Conservation (phyloP, 2,329 filamentous ascomycete species). For the Neophaeococcomyces mojaviensis region DNA sequence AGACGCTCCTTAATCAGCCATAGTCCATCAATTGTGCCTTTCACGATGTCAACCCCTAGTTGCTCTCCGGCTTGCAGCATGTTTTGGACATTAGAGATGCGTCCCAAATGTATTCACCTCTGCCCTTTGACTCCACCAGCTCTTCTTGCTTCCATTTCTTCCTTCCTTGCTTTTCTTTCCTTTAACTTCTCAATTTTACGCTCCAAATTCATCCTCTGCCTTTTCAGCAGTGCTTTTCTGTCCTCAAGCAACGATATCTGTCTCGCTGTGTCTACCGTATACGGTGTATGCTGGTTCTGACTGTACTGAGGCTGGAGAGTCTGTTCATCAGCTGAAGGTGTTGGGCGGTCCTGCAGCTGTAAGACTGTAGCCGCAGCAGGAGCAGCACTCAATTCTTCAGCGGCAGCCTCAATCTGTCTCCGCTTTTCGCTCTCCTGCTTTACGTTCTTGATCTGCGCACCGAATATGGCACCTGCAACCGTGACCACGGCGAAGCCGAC, state of each 20-base stretch:
- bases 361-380: too few species aligned
- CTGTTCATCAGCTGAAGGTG: too few species aligned
- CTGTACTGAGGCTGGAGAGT: too few species aligned
- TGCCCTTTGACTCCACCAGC: background rate
- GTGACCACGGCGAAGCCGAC: background rate
- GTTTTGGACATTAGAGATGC: background rate
- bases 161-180: constrained; percentile 4
- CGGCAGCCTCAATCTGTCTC: constrained; percentile 2
- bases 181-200: constrained; percentile 5
- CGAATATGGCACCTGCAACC: constrained; percentile 1
- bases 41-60: background rate
- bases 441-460: constrained; percentile 2
- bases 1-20: background rate
- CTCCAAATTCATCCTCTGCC: constrained; percentile 3
- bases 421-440: constrained; percentile 7
- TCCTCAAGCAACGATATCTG: constrained; percentile 8
- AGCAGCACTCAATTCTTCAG: background rate
- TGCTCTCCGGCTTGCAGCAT: background rate
- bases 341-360: too few species aligned
- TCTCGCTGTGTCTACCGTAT: constrained; percentile 1
- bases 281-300: background rate
- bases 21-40: background rate
- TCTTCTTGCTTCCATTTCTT: constrained; percentile 6
- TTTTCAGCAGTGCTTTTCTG: constrained; percentile 4
- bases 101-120: background rate